A percentile compares a stretch with the other conserved stretches of the same genome.
These are phyloP conservation scores for Sphaerulina vaccinii DNA, from an alignment of 2,329 filamentous ascomycete genomes.

Conservation along the genomic window DNA sequence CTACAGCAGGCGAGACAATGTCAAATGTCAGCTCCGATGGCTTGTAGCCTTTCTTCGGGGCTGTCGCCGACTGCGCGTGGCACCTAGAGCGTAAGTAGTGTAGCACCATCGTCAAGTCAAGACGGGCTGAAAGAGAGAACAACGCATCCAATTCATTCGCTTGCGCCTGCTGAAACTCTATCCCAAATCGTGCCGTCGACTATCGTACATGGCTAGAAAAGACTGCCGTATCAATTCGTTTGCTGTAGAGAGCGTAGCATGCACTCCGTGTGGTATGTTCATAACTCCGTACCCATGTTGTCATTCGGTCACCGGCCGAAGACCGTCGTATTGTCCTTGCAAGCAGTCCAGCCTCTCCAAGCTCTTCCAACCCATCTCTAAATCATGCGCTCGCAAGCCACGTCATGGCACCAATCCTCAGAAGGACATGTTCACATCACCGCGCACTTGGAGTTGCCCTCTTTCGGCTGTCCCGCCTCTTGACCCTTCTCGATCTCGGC, in stretches of 20 bases:
- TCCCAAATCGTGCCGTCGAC: not conserved
- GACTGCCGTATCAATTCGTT: not conserved
- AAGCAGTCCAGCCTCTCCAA: too few relatives aligned
- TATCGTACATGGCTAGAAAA: not conserved
- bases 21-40: not conserved
- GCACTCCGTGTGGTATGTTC: not conserved
- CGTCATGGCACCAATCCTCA: too few relatives aligned
- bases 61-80: not conserved
- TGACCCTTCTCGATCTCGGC: constrained; percentile 85
- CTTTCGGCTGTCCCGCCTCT: constrained; percentile 82
- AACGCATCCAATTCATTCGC: not conserved
- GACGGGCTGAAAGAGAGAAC: not conserved
- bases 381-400: too few relatives aligned
- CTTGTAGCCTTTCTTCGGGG: not conserved
- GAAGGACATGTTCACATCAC: constrained; percentile 73
- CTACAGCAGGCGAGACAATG: not conserved
- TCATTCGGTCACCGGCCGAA: too few relatives aligned
- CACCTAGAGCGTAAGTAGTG: not conserved
- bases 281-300: not conserved
- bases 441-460: constrained; percentile 74
- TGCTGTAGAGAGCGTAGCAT: not conserved
- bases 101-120: not conserved
- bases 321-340: too few relatives aligned
- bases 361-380: too few relatives aligned
- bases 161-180: not conserved